phyloP scores from a whole-genome alignment of 441 rosid species.

The Eruca vesicaria region DNA sequence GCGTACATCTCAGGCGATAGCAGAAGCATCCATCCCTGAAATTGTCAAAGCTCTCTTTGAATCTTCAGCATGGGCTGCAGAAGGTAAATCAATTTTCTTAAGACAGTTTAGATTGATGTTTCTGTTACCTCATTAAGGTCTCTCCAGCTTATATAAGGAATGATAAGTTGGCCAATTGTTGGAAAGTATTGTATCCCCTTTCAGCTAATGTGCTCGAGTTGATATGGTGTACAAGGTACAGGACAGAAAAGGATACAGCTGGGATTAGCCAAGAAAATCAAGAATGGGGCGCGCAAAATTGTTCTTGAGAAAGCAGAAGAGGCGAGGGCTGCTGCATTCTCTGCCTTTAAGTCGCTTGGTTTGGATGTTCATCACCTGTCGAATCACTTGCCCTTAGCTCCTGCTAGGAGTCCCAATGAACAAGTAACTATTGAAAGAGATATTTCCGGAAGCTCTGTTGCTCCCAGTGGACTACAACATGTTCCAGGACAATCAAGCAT shows the following conservation, averaged over 20 bases:
- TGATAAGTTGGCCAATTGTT: conserved; percentile 8
- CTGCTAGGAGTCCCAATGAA: conserved; percentile 36
- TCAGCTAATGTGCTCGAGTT: conserved; percentile 33
- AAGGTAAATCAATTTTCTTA: conserved; percentile 55
- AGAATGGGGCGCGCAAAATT: conserved; percentile 93
- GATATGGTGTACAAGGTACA: conserved; percentile 48
- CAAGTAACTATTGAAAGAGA: conserved; percentile 40
- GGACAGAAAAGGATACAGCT: conserved; percentile 79
- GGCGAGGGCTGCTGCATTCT: conserved; percentile 90
- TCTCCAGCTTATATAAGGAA: conserved; percentile 18
- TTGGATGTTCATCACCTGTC: conserved; percentile 67
- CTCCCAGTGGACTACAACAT: conserved; percentile 37
- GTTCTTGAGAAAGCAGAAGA: conserved; percentile 99
- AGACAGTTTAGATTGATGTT: conserved; percentile 7
- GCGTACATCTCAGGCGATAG: conserved; percentile 88
- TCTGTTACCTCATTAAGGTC: conserved; percentile 5
- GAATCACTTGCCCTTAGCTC: conserved; percentile 44
- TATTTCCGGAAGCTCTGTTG: conserved; percentile 28
- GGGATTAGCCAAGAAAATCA: conserved; percentile 94
- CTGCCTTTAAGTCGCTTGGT: conserved; percentile 92
- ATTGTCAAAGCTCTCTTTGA: conserved; percentile 92
- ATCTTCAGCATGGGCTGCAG: conserved; percentile 78
- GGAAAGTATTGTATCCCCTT: neutral
- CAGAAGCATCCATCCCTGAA: conserved; percentile 93
- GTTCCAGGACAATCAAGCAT: conserved; percentile 32